Base-by-base conservation (phyloP, 176 grass and related monocot species). In the Melocanna baccifera region DNA sequence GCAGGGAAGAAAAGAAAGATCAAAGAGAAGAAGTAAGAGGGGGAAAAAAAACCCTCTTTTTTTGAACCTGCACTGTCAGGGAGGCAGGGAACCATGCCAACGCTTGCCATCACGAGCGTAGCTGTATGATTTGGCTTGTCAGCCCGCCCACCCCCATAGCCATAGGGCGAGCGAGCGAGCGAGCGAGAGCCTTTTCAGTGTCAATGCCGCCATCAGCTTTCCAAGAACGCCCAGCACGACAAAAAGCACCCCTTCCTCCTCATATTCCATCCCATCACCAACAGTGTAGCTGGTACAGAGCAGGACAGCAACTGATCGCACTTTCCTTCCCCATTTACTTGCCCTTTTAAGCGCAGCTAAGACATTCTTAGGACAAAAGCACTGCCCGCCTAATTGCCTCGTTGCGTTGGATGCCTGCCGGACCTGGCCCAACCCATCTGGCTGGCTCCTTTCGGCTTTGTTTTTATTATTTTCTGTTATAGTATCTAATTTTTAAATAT, bases 41-140 rank as follows among this genome's bases (percentile, higher is more conserved):
- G 4, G 4, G 8, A 6, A 7, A 1, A 15, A 9, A 13, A 59
- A 59, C 10, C 50, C 1, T 2, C 2, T 30, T 51, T 73, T 29
- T 82, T 46, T 86, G 72, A 52, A 47, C 47, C 73, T 78, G 83
- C 73, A 5, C 50, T 83, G 84, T 79, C 79, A 83, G 84, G 84
- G 8, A 15, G 84, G 79, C 79, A 83, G 84, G 84, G 8, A 15
- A 74, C 88, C 88, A 86, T 86, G 88, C 84, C 88, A n/a, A 78
- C 73, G 72, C 88, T 78, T 1, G 79, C 84, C 84, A 87, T 90
- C 88, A 90, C 80, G 89, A 90, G 89, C 40, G 74, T 81, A 53
- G 87, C 51, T 83, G 80, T 59, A 87, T 90, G 89, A 87, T 79
- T 83, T 90, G 89, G 89, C 89, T 67, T 90, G 89, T 87, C 89